These are phyloP conservation scores for Talaromyces sp. DNA, from an alignment of 2,329 filamentous ascomycete species.

Conservation along the genomic window DNA sequence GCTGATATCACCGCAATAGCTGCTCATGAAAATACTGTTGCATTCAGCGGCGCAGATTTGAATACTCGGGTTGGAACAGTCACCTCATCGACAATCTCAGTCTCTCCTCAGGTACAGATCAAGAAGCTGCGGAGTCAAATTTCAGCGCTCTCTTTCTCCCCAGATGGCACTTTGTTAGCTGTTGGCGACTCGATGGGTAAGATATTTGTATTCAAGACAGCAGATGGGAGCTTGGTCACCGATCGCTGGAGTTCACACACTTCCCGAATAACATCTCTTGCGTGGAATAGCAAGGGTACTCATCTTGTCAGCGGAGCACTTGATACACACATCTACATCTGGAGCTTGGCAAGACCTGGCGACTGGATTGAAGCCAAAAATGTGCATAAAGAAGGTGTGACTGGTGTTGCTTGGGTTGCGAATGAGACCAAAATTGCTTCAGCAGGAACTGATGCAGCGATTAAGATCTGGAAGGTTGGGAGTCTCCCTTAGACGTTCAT, in stretches of 20 bases:
- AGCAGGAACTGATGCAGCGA: constrained; percentile 78
- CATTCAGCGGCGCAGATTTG: constrained; percentile 73
- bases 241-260: constrained; percentile 75
- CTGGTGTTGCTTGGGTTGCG: constrained; percentile 76
- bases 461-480: constrained; percentile 80
- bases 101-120: constrained; percentile 56
- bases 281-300: constrained; percentile 75
- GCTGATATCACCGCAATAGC: constrained; percentile 70
- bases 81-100: constrained; percentile 53
- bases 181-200: constrained; percentile 82
- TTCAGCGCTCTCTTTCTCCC: constrained; percentile 79
- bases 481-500: constrained; percentile 41
- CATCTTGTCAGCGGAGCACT: constrained; percentile 80
- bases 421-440: constrained; percentile 67
- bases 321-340: constrained; percentile 89
- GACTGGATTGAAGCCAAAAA: constrained; percentile 79
- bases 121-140: constrained; percentile 68
- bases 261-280: constrained; percentile 62
- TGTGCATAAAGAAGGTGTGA: constrained; percentile 94
- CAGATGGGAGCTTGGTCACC: constrained; percentile 68
- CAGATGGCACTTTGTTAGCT: constrained; percentile 71
- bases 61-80: constrained; percentile 70
- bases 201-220: constrained; percentile 74
- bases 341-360: constrained; percentile 80
- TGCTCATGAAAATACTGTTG: constrained; percentile 64